Evolutionary conservation across 306 rosid genomes (phyloP).

Genomic region (Medicago truncatula): MtrunA17r5.0-ANR NC_053044.1:35124501-35125000

Average conservation of each 20-base stretch:
- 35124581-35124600: not conserved
- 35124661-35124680: not conserved
- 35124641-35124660: not conserved
- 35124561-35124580: not conserved
- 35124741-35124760: not conserved
- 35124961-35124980: not conserved
- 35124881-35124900: not conserved
- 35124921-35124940: not conserved
- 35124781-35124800: not conserved
- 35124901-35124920: not conserved
- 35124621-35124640: not conserved
- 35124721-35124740: not conserved
- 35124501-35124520: not conserved
- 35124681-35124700: not conserved
- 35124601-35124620: not conserved
- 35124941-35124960: constrained; percentile 2
- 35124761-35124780: not conserved
- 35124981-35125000: constrained; percentile 12
- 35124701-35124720: not conserved
- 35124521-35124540: not conserved
- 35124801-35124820: not conserved
- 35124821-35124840: not conserved
- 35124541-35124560: not conserved
- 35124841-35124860: not conserved
- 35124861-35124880: not conserved